Percentiles rank a stretch among this genome's conserved stretches.
Conservation (phyloP, 768 basidiomycete genomes). For the Lepiota brunneoincarnata region DNA sequence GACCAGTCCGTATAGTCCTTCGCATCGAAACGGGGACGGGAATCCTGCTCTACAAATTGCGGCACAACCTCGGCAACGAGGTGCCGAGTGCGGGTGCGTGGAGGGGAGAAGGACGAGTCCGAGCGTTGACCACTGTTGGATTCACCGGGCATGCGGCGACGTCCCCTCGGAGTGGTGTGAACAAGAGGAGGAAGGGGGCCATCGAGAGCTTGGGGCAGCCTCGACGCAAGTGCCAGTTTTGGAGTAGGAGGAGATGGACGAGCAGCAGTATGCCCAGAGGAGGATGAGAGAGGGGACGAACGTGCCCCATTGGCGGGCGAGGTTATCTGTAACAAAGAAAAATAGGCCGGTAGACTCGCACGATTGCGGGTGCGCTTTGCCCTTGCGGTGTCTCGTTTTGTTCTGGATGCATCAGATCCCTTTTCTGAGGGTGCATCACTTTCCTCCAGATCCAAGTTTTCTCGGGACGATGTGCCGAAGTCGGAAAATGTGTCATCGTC, state of each 20-base stretch:
- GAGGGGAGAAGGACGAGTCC: slow-evolving; percentile 32
- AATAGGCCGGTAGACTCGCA: slow-evolving; percentile 72
- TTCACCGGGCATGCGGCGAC: slow-evolving; percentile 38
- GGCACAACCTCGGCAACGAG: slow-evolving; percentile 12
- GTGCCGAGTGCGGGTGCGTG: slow-evolving; percentile 39
- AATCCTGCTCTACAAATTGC: neutral
- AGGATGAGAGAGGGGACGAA: slow-evolving; percentile 43
- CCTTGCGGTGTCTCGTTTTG: slow-evolving; percentile 30
- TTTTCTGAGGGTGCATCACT: slow-evolving; percentile 22
- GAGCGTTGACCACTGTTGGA: slow-evolving; percentile 30
- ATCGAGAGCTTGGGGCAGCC: slow-evolving; percentile 22
- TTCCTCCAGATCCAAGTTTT: slow-evolving; percentile 32
- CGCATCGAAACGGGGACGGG: neutral
- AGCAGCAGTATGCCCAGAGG: slow-evolving; percentile 44
- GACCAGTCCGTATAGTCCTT: slow-evolving; percentile 34
- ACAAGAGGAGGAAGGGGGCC: slow-evolving; percentile 23
- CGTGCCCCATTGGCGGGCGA: slow-evolving; percentile 29
- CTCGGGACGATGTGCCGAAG: slow-evolving; percentile 35
- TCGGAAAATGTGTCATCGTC: slow-evolving; percentile 45
- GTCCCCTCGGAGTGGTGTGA: slow-evolving; percentile 52
- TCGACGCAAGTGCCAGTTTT: slow-evolving; percentile 38
- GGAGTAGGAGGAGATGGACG: slow-evolving; percentile 63
- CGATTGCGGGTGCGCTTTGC: slow-evolving; percentile 59
- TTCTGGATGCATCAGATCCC: slow-evolving; percentile 21
- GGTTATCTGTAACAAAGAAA: slow-evolving; percentile 63